These are phyloP conservation scores for Magnusiomyces fungicola DNA, from an alignment of 1,139 yeast genomes.

Conservation along the genomic window DNA sequence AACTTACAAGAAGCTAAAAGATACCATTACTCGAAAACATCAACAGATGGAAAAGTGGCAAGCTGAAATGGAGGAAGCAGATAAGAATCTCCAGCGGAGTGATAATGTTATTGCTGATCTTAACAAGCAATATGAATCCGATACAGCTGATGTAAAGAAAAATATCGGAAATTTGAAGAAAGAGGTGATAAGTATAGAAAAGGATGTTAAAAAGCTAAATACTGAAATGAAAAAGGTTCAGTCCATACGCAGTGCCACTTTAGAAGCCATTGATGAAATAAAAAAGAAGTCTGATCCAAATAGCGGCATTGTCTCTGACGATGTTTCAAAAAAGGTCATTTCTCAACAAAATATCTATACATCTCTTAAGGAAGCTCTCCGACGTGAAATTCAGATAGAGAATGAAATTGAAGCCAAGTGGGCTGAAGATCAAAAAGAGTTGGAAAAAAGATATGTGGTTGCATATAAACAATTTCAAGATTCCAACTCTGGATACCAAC, in stretches of 20 bases:
- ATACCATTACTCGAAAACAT: slow-evolving; percentile 21
- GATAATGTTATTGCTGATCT: slow-evolving; percentile 7
- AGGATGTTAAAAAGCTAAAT: slow-evolving; percentile 32
- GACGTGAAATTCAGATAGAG: slow-evolving; percentile 23
- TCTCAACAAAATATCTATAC: slow-evolving; percentile 21
- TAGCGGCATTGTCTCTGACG: slow-evolving; percentile 22
- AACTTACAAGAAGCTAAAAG: slow-evolving; percentile 20
- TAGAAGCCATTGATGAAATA: slow-evolving; percentile 18
- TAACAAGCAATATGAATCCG: not conserved
- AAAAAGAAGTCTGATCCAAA: slow-evolving; percentile 21
- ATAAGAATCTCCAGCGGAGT: slow-evolving; percentile 13
- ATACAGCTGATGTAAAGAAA: not conserved
- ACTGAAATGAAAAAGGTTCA: slow-evolving; percentile 19
- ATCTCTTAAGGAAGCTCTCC: slow-evolving; percentile 18
- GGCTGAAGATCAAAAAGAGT: slow-evolving; percentile 29
- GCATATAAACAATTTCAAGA: slow-evolving; percentile 30
- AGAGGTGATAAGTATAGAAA: slow-evolving; percentile 35
- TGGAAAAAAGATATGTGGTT: slow-evolving; percentile 30
- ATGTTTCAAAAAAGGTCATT: slow-evolving; percentile 20
- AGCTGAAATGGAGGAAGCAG: slow-evolving; percentile 18
- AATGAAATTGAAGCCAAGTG: slow-evolving; percentile 28
- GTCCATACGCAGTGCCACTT: slow-evolving; percentile 17
- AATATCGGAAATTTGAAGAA: slow-evolving; percentile 17
- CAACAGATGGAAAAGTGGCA: slow-evolving; percentile 20
- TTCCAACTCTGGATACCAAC: slow-evolving; percentile 23